Evolutionary conservation across 352 stramenopile genomes (phyloP).

Genomic region (Plasmopara viticola): DNA sequence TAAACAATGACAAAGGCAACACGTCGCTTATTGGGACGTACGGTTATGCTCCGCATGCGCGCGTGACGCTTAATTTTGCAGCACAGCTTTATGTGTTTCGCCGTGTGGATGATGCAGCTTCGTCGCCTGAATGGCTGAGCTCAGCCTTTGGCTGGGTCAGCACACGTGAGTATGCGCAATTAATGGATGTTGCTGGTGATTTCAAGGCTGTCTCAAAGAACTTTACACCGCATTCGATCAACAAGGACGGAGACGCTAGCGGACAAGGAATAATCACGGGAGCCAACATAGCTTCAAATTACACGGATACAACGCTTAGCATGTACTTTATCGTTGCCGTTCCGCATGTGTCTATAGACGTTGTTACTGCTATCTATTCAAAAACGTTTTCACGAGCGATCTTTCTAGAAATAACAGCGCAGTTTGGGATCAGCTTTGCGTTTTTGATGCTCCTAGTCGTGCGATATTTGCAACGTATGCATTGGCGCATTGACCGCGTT

Average conservation of each 20-base stretch:
- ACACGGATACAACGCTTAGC: slow-evolving; percentile 52
- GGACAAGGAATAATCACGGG: slow-evolving; percentile 50
- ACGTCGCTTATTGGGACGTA: slow-evolving; percentile 37
- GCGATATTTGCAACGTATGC: slow-evolving; percentile 61
- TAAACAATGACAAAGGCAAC: slow-evolving; percentile 79
- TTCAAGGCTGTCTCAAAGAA: slow-evolving; percentile 58
- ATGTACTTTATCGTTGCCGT: slow-evolving; percentile 83
- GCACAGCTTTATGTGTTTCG: slow-evolving; percentile 73
- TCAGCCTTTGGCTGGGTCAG: slow-evolving; percentile 47
- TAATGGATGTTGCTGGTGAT: slow-evolving; percentile 53
- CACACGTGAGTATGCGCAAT: slow-evolving; percentile 62
- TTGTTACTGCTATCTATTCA: slow-evolving; percentile 50
- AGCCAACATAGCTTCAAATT: slow-evolving; percentile 46
- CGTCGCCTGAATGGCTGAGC: slow-evolving; percentile 62
- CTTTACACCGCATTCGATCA: slow-evolving; percentile 53
- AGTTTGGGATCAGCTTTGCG: slow-evolving; percentile 46
- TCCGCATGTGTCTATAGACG: slow-evolving; percentile 53
- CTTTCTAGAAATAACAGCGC: slow-evolving; percentile 49
- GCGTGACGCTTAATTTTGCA: slow-evolving; percentile 71
- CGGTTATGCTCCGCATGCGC: slow-evolving; percentile 51
- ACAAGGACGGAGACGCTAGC: slow-evolving; percentile 69
- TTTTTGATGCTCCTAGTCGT: slow-evolving; percentile 46
- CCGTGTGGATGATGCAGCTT: slow-evolving; percentile 43
- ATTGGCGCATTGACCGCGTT: slow-evolving; percentile 75
- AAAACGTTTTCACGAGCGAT: slow-evolving; percentile 68